Evolutionary conservation across 768 basidiomycete genomes (phyloP), one percentile per base, ranked within the genome.

Genomic region (Russula brevipes): DNA sequence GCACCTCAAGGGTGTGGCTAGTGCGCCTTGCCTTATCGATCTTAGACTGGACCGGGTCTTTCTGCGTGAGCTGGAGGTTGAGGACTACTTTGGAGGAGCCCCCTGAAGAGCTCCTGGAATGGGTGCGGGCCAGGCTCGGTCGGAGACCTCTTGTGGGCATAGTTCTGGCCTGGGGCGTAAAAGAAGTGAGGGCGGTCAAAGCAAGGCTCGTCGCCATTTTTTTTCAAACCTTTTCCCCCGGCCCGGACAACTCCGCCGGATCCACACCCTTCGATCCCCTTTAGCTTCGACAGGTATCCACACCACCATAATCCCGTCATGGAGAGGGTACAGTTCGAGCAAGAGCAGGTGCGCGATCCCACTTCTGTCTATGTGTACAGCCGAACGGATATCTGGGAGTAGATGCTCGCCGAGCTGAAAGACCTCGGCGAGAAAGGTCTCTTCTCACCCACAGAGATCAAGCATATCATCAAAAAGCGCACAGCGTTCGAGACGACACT

Each of bases 401-500:
- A 89, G 84, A 95, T 94, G 86, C 90, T 96, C 84, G 84, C 87
- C 52, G 94, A 97, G 86, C 88, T 96, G 72, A 94, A 92, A 75
- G 93, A 95, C 75, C 79, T 96, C 11, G 85, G 89, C 63, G 84
- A 93, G 69, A 93, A 90, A 75, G 83, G 82, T 67, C 75, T 97
- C 45, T 96, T 98, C 73, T 88, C 89, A 0, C 33, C 93, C 88
- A 76, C 78, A 71, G 94, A 98, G 73, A 83, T 88, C 17, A 89
- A 89, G 69, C 82, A 87, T 67, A 93, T 98, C 60, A 82, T 97
- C 71, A 88, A 86, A 75, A 87, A 86, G 70, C 82, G 94, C 33
- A 95, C 92, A 6, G 79, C 77, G 42, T 92, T 91, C 71, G 94
- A 98, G 77, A 87, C 83, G 0, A 82, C 88, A 1, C 83, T 98